phyloP scores from a whole-genome alignment of 257 asterid species.

The Thymus quinquecostatus region DNA sequence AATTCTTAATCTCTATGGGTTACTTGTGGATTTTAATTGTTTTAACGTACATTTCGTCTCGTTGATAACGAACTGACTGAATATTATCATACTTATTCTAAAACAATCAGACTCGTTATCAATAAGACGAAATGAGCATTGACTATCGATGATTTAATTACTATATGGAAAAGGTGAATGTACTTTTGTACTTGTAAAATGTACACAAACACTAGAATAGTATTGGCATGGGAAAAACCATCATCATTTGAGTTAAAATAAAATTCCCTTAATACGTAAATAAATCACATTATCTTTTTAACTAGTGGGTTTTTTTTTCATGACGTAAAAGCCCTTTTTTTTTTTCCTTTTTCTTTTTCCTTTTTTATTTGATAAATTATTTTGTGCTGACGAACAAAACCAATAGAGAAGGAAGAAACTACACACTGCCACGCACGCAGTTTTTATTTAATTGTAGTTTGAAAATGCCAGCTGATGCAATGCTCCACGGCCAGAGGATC shows the following conservation, averaged over 20 bases:
- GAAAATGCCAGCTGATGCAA: slow-evolving; percentile 2
- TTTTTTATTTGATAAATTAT: neutral
- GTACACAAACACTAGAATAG: neutral
- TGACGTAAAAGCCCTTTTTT: neutral
- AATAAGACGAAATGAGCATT: too few species aligned
- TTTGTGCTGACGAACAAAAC: neutral
- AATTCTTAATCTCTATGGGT: neutral
- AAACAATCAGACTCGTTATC: too few species aligned
- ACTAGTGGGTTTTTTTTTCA: slow-evolving; percentile 1
- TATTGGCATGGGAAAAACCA: neutral
- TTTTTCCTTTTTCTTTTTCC: neutral
- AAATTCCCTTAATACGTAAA: neutral
- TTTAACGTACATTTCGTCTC: neutral
- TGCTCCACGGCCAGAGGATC: slow-evolving; percentile 34
- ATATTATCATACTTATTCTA: too few species aligned
- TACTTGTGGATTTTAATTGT: neutral
- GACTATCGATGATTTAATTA: too few species aligned
- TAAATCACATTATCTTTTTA: neutral
- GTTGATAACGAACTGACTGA: too few species aligned
- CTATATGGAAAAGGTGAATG: neutral
- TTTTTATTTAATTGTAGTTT: too few species aligned
- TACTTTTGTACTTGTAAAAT: slow-evolving; percentile 30
- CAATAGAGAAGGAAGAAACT: neutral
- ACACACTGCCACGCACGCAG: neutral
- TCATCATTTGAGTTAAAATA: neutral